phyloP scores from a whole-genome alignment of 805 yeast genomes.

The Diddensiella santjacobensis region DNA sequence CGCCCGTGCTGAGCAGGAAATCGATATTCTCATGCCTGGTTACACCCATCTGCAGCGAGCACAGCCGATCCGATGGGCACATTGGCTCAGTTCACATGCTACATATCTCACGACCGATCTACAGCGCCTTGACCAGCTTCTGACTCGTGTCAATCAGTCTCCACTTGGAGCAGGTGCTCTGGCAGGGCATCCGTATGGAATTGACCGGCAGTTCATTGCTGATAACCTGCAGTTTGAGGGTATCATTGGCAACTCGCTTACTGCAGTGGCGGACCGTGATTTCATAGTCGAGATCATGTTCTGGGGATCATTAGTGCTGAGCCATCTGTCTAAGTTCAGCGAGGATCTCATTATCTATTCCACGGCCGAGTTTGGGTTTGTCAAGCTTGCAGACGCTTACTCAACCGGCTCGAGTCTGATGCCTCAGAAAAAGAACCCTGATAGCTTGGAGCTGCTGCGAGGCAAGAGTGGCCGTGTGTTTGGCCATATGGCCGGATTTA shows the following conservation, averaged over 20 bases:
- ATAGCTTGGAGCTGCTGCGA: conserved; percentile 87
- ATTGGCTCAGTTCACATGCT: conserved; percentile 92
- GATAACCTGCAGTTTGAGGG: conserved; percentile 72
- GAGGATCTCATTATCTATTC: conserved; percentile 96
- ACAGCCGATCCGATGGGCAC: conserved; percentile 99
- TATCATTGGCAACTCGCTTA: conserved; percentile 89
- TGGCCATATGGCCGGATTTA: conserved; percentile 90
- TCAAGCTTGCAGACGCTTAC: conserved; percentile 92
- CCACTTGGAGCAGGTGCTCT: conserved; percentile 98
- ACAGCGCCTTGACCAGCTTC: conserved; percentile 75
- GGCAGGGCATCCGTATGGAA: conserved; percentile 99
- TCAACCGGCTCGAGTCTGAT: conserved; percentile 97
- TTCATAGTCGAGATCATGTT: conserved; percentile 93
- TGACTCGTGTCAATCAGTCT: conserved; percentile 76
- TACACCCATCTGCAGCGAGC: conserved; percentile 98
- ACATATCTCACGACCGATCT: conserved; percentile 91
- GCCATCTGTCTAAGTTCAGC: conserved; percentile 88
- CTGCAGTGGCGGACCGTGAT: conserved; percentile 98
- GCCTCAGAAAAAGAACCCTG: conserved; percentile 99
- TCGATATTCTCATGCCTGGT: conserved; percentile 96
- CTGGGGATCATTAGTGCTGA: conserved; percentile 94
- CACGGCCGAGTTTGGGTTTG: conserved; percentile 94
- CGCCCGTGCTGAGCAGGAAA: conserved; percentile 77
- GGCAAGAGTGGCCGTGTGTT: conserved; percentile 98
- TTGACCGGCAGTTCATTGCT: conserved; percentile 89